A percentile compares a stretch with the other conserved stretches of the same genome.
phyloP scores from a whole-genome alignment of 1,139 yeast species.

The Debaryomyces subglobosus region DNA sequence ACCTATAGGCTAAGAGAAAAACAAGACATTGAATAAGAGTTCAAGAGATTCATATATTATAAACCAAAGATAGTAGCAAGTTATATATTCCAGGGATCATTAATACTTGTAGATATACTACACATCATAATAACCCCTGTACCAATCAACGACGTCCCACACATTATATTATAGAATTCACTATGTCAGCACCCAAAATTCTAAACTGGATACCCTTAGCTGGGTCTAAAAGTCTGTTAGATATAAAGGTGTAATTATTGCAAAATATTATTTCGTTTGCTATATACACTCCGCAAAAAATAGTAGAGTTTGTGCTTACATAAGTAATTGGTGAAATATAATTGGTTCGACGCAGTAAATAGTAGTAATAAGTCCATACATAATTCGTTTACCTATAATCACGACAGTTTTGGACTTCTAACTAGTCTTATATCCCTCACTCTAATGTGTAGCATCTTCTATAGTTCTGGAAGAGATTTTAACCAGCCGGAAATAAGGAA shows the following conservation, averaged over 20 bases:
- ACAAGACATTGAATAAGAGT: not conserved
- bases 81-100: not conserved
- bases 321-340: conserved; percentile 12
- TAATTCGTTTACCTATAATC: not conserved
- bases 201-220: not conserved
- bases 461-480: not conserved
- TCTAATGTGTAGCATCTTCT: not conserved
- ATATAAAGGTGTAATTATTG: not conserved
- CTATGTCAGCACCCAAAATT: not conserved
- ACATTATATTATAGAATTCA: too few relatives aligned
- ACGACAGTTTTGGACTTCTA: not conserved
- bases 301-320: conserved; percentile 6
- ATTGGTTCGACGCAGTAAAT: conserved; percentile 10
- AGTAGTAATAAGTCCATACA: not conserved
- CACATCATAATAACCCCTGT: too few relatives aligned
- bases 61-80: not conserved
- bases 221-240: not conserved
- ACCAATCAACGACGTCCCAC: too few relatives aligned
- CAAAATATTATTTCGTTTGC: not conserved
- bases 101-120: too few relatives aligned
- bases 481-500: not conserved
- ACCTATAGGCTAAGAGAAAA: not conserved
- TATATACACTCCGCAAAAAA: not conserved
- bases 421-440: not conserved
- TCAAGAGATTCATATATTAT: not conserved